Percentiles rank a stretch among this genome's conserved stretches.
phyloP scores from a whole-genome alignment of 2,329 filamentous ascomycete genomes.

The Cercospora janseana region DNA sequence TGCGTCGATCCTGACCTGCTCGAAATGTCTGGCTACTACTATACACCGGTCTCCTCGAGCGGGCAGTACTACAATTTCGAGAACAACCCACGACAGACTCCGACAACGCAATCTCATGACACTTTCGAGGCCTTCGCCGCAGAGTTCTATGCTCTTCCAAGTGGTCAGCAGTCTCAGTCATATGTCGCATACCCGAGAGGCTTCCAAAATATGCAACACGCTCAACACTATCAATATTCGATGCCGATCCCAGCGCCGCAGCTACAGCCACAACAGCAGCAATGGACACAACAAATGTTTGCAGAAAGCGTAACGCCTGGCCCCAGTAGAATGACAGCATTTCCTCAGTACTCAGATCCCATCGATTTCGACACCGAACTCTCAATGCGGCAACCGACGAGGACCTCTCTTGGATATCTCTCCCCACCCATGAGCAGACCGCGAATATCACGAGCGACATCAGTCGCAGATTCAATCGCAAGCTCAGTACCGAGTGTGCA shows the following conservation, averaged over 20 bases:
- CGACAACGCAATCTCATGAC: constrained; percentile 11
- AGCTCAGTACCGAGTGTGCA: constrained; percentile 30
- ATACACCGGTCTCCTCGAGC: constrained; percentile 15
- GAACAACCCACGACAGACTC: constrained; percentile 9
- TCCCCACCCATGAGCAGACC: constrained; percentile 22
- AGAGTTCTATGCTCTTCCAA: constrained; percentile 5
- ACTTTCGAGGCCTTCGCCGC: constrained; percentile 13
- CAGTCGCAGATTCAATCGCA: constrained; percentile 31
- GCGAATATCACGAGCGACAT: constrained; percentile 28
- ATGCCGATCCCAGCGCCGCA: constrained; percentile 7
- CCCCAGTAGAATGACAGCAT: neutral
- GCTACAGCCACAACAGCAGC: constrained; percentile 8
- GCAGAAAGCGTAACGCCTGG: constrained; percentile 9
- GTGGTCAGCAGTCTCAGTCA: constrained; percentile 10
- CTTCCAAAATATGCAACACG: constrained; percentile 16
- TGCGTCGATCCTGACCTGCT: constrained; percentile 7
- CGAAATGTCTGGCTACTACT: constrained; percentile 28
- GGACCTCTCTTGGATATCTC: constrained; percentile 20
- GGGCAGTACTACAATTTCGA: constrained; percentile 22
- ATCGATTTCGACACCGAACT: neutral
- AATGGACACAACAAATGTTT: constrained; percentile 18
- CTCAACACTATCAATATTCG: constrained; percentile 17
- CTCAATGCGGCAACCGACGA: constrained; percentile 17
- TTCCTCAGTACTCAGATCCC: constrained; percentile 19
- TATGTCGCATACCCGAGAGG: constrained; percentile 11